Evolutionary conservation across 345 rosid species (phyloP), one percentile per base, ranked within the genome.

Genomic region (Eutrema yunnanense): DNA sequence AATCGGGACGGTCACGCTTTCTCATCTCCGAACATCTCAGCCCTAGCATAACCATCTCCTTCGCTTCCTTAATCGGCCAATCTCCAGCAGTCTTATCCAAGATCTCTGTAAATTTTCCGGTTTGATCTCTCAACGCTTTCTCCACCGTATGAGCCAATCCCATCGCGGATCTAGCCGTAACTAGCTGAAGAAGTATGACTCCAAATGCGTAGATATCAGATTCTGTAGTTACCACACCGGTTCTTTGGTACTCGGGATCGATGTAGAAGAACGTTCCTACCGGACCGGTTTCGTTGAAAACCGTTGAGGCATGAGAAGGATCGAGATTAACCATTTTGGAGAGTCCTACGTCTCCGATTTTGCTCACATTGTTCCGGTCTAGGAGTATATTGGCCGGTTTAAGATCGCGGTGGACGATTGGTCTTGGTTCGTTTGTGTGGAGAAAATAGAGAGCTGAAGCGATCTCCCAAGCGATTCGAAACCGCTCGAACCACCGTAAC

Each of bases 201-300:
- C 98, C 98, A 14, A 87, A 82, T n/a, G 97, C 94, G 61, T 90
- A 93, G 30, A 89, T 80, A 68, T 93, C 98, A 1, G 93, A 90
- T 65, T 86, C 83, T 6, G 88, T 88, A 53, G 92, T 86, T 61
- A 90, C 72, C 55, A 80, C 36, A 22, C 98, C 98, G 1, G 82
- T 90, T 79, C 97, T 81, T 74, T 90, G 98, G 67, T 93, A 90
- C 78, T 93, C 97, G 0, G 98, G 98, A 69, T 93, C 98, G 0
- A 90, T 85, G 78, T 93, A 93, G 78, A 88, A 86, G 29, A 87
- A 79, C 10, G 97, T 90, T 40, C 98, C 98, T 1, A 86, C 96
- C 2, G 89, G 96, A 14, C 81, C 86, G 8, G 90, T 88, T n/a
- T 86, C 85, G 61, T 77, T 86, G 77, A 57, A 75, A 65, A 69